These are phyloP conservation scores for Fusarium odoratissimum DNA, from an alignment of 2,329 filamentous ascomycete genomes.

Conservation along the genomic window DNA sequence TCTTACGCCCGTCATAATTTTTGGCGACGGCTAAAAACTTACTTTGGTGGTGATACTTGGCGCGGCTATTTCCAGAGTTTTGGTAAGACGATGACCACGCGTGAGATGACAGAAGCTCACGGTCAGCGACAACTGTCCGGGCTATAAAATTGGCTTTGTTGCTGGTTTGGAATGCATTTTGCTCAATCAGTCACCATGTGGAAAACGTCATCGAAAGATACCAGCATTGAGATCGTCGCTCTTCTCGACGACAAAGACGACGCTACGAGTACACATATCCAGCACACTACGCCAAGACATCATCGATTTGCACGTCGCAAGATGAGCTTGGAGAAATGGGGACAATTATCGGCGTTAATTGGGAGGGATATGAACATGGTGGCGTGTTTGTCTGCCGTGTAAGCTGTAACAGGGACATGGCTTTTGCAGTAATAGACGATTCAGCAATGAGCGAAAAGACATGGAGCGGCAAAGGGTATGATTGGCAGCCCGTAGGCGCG, in stretches of 20 bases:
- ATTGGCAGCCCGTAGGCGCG: background rate
- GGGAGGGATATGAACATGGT: constrained; percentile 67
- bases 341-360: constrained; percentile 62
- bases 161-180: background rate
- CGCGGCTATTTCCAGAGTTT: background rate
- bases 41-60: background rate
- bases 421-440: background rate
- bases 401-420: constrained; percentile 54
- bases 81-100: background rate
- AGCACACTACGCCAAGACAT: constrained; percentile 59
- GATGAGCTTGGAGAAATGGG: constrained; percentile 50
- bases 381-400: constrained; percentile 62
- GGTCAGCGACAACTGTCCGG: background rate
- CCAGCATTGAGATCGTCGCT: constrained; percentile 58
- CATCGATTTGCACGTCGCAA: constrained; percentile 48
- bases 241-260: constrained; percentile 59
- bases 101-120: background rate
- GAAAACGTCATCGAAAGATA: constrained; percentile 16
- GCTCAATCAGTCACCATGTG: constrained; percentile 2
- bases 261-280: constrained; percentile 60
- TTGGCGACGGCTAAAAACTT: background rate
- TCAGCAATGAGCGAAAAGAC: background rate
- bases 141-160: constrained; percentile 1
- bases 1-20: background rate
- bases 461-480: background rate